Conservation (phyloP, 768 basidiomycete species). For the Podaxis sp. region DNA sequence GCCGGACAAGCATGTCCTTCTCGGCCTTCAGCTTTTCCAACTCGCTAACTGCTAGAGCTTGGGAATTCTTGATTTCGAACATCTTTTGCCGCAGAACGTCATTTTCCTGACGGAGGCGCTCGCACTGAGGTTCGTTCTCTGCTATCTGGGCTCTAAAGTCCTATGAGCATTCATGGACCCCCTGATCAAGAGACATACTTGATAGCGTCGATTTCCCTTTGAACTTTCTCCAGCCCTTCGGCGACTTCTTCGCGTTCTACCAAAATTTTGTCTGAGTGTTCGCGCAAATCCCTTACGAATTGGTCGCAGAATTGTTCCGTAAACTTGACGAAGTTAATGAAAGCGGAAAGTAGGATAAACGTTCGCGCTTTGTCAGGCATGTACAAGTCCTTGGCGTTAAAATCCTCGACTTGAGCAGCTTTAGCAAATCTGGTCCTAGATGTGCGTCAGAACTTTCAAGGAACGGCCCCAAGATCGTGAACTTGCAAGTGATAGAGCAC, state of each 20-base stretch:
- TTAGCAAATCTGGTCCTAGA: slow-evolving; percentile 65
- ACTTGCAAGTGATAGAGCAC: slow-evolving; percentile 70
- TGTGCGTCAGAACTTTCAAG: not conserved
- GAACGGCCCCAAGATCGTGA: not conserved
- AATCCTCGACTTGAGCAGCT: slow-evolving; percentile 75
- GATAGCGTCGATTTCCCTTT: slow-evolving; percentile 51
- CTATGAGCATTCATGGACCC: not conserved
- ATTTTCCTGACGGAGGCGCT: slow-evolving; percentile 60
- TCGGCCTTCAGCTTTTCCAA: slow-evolving; percentile 74
- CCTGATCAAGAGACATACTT: slow-evolving; percentile 43
- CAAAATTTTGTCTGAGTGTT: slow-evolving; percentile 54
- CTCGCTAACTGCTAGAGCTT: slow-evolving; percentile 57
- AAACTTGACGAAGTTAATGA: slow-evolving; percentile 94
- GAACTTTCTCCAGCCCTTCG: slow-evolving; percentile 47
- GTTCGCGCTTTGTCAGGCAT: slow-evolving; percentile 77
- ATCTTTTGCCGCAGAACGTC: slow-evolving; percentile 60
- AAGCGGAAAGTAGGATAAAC: slow-evolving; percentile 73
- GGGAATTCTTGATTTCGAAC: slow-evolving; percentile 67
- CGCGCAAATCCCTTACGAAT: slow-evolving; percentile 62
- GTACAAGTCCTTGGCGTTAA: slow-evolving; percentile 71
- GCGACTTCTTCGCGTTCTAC: slow-evolving; percentile 61
- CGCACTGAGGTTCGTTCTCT: slow-evolving; percentile 69
- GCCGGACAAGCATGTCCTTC: slow-evolving; percentile 59
- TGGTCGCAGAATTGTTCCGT: slow-evolving; percentile 67
- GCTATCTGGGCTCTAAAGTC: slow-evolving; percentile 56